Conservation (phyloP, 108 stramenopile genomes). For the Epithemia pelagica region DNA sequence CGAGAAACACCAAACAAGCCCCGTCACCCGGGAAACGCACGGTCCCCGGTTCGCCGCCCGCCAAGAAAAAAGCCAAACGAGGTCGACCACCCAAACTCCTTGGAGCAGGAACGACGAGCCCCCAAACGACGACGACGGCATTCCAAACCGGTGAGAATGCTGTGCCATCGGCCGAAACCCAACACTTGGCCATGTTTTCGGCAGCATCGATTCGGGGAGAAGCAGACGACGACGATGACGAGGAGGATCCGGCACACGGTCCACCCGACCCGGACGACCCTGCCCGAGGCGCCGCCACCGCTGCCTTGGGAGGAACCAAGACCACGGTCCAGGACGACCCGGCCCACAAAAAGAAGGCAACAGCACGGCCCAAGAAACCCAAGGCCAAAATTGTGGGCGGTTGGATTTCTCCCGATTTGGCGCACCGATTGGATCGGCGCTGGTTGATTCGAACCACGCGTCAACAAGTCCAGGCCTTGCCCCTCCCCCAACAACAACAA, state of each 20-base stretch:
- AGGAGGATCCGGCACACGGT: slow-evolving; percentile 3
- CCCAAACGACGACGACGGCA: background rate
- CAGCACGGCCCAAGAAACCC: background rate
- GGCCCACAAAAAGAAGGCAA: background rate
- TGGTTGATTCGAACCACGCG: slow-evolving; percentile 28
- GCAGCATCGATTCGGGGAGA: background rate
- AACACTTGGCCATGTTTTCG: background rate
- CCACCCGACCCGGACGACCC: background rate
- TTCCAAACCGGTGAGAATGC: too few species aligned
- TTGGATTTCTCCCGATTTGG: slow-evolving; percentile 36
- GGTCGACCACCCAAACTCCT: background rate
- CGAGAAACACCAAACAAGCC: background rate
- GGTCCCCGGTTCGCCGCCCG: background rate
- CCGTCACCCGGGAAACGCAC: background rate
- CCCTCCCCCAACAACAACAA: background rate
- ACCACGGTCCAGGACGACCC: too few species aligned
- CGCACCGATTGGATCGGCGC: slow-evolving; percentile 26
- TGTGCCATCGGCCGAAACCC: background rate
- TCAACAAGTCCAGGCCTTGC: slow-evolving; percentile 12
- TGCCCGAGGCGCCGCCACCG: background rate
- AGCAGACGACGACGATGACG: background rate
- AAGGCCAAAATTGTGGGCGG: slow-evolving; percentile 33
- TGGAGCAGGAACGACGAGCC: too few species aligned
- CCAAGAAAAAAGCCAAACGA: background rate
- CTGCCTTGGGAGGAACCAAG: too few species aligned